Evolutionary conservation across 2,329 filamentous ascomycete species (phyloP), one percentile per base, ranked within the genome.

Genomic region (Penicillium psychrosexuale): DNA sequence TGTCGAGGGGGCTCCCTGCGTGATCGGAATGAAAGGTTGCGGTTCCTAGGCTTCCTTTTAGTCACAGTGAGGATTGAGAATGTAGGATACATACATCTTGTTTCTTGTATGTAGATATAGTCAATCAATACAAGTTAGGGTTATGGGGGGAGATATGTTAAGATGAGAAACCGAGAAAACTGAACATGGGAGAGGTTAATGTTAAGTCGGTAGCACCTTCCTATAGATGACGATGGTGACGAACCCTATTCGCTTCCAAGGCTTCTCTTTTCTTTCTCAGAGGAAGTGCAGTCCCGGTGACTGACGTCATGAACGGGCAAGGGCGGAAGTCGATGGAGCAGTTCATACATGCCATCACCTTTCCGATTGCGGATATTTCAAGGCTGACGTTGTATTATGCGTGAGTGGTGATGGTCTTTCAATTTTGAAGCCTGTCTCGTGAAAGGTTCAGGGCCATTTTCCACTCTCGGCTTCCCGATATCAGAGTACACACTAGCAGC

Each of bases 1-100:
- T 89, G 86, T n/a, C 70, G 69, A 28, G 51, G 52, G 24, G 62
- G 59, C 49, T 69, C 69, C 56, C 54, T 68, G 63, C 66, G 69
- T 63, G 70, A 69, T 33, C 74, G 71, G 57, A 75, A 68, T 34
- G 75, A 77, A 2, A 76, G 64, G 51, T 69, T 70, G 53, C 75
- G 75, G 58, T 77, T 75, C 76, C 76, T 78, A 19, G 13, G 15
- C 27, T 12, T 59, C 19, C 50, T 33, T 33, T 49, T 17, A 47
- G 45, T 12, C 33, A n/a, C 48, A 28, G 39, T 54, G 19, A 33
- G 3, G 3, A 27, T 24, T 17, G 8, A 51, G 33, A n/a, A 51
- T n/a, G 15, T 19, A 5, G 39, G 1, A 33, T 46, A 43, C 58
- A 33, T 57, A 62, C 61, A 63, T 63, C 19, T 45, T 45, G 46